A percentile compares a stretch with the other conserved stretches of the same genome.
Conservation (phyloP, 1,139 yeast genomes). For the Taphrina confusa region DNA sequence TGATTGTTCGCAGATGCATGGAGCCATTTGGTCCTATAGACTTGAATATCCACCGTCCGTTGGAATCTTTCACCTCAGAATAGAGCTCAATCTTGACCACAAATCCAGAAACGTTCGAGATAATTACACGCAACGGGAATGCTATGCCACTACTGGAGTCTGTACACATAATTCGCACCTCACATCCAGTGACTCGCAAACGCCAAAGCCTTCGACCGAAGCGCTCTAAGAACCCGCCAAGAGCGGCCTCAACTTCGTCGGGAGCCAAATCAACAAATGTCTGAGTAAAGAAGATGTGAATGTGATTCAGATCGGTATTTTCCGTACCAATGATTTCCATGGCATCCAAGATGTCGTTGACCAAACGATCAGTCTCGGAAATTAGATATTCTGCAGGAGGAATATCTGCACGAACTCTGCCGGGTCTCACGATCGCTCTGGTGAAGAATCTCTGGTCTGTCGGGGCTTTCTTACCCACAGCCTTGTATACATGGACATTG, state of each 20-base stretch:
- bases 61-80: constrained; percentile 86
- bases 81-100: constrained; percentile 94
- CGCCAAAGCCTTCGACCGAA: constrained; percentile 97
- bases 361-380: constrained; percentile 92
- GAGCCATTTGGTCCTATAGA: constrained; percentile 85
- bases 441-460: constrained; percentile 94
- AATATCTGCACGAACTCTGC: constrained; percentile 87
- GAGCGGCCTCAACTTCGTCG: constrained; percentile 94
- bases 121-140: constrained; percentile 93
- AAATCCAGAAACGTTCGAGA: constrained; percentile 93
- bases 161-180: constrained; percentile 90
- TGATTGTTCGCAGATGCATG: constrained; percentile 94
- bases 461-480: constrained; percentile 88
- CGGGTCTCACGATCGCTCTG: constrained; percentile 95
- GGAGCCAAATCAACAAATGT: constrained; percentile 84
- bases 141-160: constrained; percentile 85
- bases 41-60: constrained; percentile 96
- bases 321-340: constrained; percentile 92
- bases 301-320: constrained; percentile 93
- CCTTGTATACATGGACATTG: constrained; percentile 95
- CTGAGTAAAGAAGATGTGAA: constrained; percentile 93
- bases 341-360: constrained; percentile 93
- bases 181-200: constrained; percentile 94
- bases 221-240: constrained; percentile 95
- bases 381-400: constrained; percentile 90